These are phyloP conservation scores for Hanseniaspora lindneri DNA, from an alignment of 805 yeast genomes.

Conservation along the genomic window DNA sequence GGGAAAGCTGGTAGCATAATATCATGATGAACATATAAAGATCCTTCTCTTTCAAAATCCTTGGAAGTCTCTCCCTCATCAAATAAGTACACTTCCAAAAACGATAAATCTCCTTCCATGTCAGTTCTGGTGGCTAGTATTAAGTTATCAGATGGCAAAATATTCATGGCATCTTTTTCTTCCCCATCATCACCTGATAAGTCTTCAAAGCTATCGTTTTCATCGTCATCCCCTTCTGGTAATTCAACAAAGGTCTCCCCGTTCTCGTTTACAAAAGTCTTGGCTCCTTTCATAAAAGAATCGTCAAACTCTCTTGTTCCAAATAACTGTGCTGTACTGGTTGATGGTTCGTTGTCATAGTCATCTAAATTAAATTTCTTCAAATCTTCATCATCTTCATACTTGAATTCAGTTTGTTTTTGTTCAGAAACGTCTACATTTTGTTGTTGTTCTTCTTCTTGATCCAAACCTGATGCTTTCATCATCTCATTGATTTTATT, in stretches of 20 bases:
- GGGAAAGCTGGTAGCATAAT: slow-evolving; percentile 96
- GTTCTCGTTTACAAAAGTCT: slow-evolving; percentile 22
- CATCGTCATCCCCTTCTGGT: slow-evolving; percentile 31
- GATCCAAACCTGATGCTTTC: slow-evolving; percentile 50
- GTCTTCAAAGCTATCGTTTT: slow-evolving; percentile 30
- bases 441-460: slow-evolving; percentile 19
- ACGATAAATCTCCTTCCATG: slow-evolving; percentile 78
- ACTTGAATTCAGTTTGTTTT: slow-evolving; percentile 20
- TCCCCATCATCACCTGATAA: slow-evolving; percentile 43
- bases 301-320: slow-evolving; percentile 23
- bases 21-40: slow-evolving; percentile 89
- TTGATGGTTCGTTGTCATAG: slow-evolving; percentile 53
- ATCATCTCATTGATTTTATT: slow-evolving; percentile 81
- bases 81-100: slow-evolving; percentile 83
- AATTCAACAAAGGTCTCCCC: slow-evolving; percentile 25
- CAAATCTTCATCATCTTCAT: slow-evolving; percentile 56
- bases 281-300: slow-evolving; percentile 24
- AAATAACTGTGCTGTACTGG: slow-evolving; percentile 23
- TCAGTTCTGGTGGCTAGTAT: slow-evolving; percentile 77
- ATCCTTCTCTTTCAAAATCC: slow-evolving; percentile 60
- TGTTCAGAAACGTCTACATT: slow-evolving; percentile 27
- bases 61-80: slow-evolving; percentile 69
- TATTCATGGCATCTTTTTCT: slow-evolving; percentile 72
- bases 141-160: slow-evolving; percentile 81
- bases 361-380: slow-evolving; percentile 79